Base-by-base conservation (phyloP, 768 basidiomycete species). In the Tylopilus rubrobrunneus region DNA sequence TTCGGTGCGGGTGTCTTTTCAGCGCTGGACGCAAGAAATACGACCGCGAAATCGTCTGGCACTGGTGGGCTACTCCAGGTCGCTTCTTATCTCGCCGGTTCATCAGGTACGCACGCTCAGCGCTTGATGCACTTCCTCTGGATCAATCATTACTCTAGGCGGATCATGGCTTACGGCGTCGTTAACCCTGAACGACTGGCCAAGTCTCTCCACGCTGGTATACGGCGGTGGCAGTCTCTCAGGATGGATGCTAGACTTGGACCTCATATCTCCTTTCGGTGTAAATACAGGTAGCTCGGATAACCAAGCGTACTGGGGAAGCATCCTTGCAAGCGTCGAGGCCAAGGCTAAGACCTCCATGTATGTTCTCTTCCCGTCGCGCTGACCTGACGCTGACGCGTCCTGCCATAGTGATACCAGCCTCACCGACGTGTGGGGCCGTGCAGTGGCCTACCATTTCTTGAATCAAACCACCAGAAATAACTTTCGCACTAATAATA, bases 381-480 rank as follows among this genome's bases (percentile, higher is more conserved):
- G 1, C 11, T 37, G 21, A 29, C 4, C 41, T 21, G 5, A 41
- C 47, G 4, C 41, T 52, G 34, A 45, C 45, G 7, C 41, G 1
- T 37, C 29, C 42, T 15, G 0, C 33, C 49, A 0, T 56, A 86
- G 85, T 39, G 78, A 85, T 62, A 85, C 83, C 19, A 85, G 84
- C 51, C 53, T 87, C 43, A 80, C 80, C 1, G 87, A 89, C 62
- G 71, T 82, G 7, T 88, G 84, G 77, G 73, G 67, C 0, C 80
- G 85, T 1, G 79, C 83, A 65, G 76, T 90, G 33, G 78, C 84
- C 1, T 85, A 86, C 57, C 89, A 91, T 65, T 89, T 89, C 60
- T 70, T 86, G 53, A 87, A 84, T 62, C 79, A 82, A 48, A 89
- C 87, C 0, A 73, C 76, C 7, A 71, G 76, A 15, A 52, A 50